Evolutionary conservation across 2,329 filamentous ascomycete species (phyloP), one percentile per base, ranked within the genome.

Genomic region (Thyridium curvatum): DNA sequence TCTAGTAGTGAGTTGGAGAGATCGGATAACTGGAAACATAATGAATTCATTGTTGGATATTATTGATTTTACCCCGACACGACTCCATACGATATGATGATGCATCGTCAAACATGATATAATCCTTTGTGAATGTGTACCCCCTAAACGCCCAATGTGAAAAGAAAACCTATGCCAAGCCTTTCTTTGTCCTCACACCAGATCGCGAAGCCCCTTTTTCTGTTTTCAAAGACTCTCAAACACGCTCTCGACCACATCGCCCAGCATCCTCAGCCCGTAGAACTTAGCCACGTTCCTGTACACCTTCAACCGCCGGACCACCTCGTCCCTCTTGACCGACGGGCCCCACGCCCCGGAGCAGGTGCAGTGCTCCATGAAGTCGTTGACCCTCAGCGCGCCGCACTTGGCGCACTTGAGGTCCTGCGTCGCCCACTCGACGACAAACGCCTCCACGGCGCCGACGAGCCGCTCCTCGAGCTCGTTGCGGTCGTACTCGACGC

Each of bases 321-420:
- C 66, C 18, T 85, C 84, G 21, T 74, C 77, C 46, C 74, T 71
- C 49, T 82, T 75, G 43, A 90, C 71, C 15, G 80, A 86, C 47
- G 79, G 79, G 14, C 72, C 74, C 93, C 93, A 98, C 42, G 77
- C 75, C 4, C 93, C 93, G 44, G 86, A 87, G 68, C 93, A 98
- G 10, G 82, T 84, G 62, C 94, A 98, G 61, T 97, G 90, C 60
- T 96, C 91, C 81, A 93, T 89, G 52, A 97, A 94, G 54, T 96
- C 91, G 58, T 95, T 97, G 31, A 86, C 72, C 55, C 88, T 71
- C 30, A 95, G 62, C 50, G 87, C 87, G 26, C 74, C 78, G 58
- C 81, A 85, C 42, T 74, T 71, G 21, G 54, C 57, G 49, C 93
- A 98, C 62, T 88, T 88, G 41, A 97, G 64, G 59, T 98, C 93